Percentiles rank a stretch among this genome's conserved stretches.
Evolutionary conservation across 2,329 filamentous ascomycete species (phyloP).

Genomic region (Phyllosticta paracitricarpa): DNA sequence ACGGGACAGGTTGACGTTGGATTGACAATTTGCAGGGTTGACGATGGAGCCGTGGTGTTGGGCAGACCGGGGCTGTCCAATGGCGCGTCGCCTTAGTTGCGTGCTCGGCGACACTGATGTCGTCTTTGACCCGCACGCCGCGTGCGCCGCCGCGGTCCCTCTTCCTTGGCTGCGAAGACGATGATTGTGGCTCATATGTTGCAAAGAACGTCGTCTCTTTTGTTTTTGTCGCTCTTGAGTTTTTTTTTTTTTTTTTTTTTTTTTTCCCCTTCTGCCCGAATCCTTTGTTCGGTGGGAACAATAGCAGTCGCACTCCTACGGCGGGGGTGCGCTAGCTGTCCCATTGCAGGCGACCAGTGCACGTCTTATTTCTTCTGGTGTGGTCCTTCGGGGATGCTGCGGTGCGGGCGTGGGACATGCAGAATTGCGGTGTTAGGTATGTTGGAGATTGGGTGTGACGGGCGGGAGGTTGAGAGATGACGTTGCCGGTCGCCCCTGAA

Average conservation of each 20-base stretch:
- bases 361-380: no score
- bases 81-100: slow-evolving; percentile 4
- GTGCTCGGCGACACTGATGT: slow-evolving; percentile 8
- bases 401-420: no score
- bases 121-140: slow-evolving; percentile 1
- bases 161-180: neutral
- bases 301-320: no score
- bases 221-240: neutral
- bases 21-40: neutral
- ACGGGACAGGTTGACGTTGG: neutral
- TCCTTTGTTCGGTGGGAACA: no score
- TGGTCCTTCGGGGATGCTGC: no score
- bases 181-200: neutral
- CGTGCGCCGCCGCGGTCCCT: neutral
- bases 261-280: no score
- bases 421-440: no score
- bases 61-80: neutral
- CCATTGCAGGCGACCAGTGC: no score
- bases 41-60: neutral
- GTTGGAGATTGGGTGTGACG: no score
- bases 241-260: neutral
- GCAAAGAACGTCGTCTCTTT: neutral
- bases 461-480: no score
- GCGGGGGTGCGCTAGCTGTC: no score
- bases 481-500: no score